Conservation (phyloP, 768 basidiomycete genomes). For the Russula sp. region DNA sequence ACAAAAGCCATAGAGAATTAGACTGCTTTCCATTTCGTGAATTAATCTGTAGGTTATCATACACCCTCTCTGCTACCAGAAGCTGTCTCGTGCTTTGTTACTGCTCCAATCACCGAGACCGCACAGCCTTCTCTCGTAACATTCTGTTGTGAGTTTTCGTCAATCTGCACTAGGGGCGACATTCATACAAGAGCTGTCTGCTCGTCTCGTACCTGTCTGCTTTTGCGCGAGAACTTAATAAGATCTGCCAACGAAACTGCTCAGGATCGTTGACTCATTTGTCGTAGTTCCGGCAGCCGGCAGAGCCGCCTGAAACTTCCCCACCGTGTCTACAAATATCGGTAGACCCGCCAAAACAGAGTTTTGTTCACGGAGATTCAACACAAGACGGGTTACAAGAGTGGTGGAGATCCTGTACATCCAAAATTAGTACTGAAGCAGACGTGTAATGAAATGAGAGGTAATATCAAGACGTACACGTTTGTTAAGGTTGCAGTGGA, state of each 20-base stretch:
- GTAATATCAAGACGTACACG: too few species aligned
- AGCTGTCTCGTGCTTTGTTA: not conserved
- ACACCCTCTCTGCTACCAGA: not conserved
- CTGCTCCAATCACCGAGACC: not conserved
- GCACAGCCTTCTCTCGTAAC: not conserved
- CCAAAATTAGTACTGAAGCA: too few species aligned
- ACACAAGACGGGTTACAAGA: too few species aligned
- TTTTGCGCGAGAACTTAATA: not conserved
- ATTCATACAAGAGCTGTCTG: not conserved
- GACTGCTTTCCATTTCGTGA: too few species aligned
- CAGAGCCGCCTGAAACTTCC: not conserved
- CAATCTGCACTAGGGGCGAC: not conserved
- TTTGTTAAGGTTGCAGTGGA: not conserved
- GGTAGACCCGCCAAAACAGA: not conserved
- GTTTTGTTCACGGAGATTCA: too few species aligned
- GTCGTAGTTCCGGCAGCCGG: not conserved
- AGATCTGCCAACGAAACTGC: not conserved
- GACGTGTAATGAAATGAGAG: too few species aligned
- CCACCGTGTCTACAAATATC: not conserved
- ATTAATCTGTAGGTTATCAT: too few species aligned
- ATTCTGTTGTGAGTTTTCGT: not conserved
- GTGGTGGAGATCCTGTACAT: too few species aligned
- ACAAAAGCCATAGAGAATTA: too few species aligned
- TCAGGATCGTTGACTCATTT: not conserved
- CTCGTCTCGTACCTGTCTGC: too few species aligned